A percentile compares a stretch with the other conserved stretches of the same genome.
phyloP scores from a whole-genome alignment of 2,329 filamentous ascomycete genomes.

The Xylaria sp. region DNA sequence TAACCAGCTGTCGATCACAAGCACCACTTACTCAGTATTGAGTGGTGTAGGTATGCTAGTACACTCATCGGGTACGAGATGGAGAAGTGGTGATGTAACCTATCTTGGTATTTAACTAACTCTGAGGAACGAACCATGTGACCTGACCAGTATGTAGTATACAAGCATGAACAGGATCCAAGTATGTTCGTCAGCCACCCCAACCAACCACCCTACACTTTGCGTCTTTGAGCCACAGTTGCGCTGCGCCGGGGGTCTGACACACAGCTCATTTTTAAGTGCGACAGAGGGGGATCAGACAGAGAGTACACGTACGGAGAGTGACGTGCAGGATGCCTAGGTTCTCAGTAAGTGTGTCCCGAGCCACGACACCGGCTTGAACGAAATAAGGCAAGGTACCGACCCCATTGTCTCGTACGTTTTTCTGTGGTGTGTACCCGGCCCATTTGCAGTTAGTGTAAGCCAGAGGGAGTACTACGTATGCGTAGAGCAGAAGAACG shows the following conservation, averaged over 20 bases:
- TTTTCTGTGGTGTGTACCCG: constrained; percentile 12
- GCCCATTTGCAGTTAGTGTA: constrained; percentile 3
- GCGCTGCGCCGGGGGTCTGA: constrained; percentile 22
- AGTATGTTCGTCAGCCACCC: constrained; percentile 15
- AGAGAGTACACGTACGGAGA: constrained; percentile 4
- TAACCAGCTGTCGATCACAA: constrained; percentile 25
- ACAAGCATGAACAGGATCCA: not conserved
- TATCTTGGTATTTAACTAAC: constrained; percentile 1
- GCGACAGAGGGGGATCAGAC: constrained; percentile 22
- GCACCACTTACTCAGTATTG: not conserved
- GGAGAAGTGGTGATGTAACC: constrained; percentile 33
- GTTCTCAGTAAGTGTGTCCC: constrained; percentile 17
- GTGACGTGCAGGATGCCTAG: constrained; percentile 17
- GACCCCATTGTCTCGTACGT: constrained; percentile 21
- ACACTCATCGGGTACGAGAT: constrained; percentile 15
- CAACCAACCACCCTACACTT: constrained; percentile 2
- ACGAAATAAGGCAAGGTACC: constrained; percentile 34
- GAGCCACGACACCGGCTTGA: constrained; percentile 23
- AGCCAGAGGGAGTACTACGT: not conserved
- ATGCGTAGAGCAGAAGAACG: constrained; percentile 3
- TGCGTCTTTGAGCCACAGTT: constrained; percentile 16
- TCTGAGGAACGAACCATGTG: constrained; percentile 26
- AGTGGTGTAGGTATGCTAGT: not conserved
- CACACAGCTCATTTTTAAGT: constrained; percentile 12
- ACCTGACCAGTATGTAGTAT: constrained; percentile 21